A percentile compares a stretch with the other conserved stretches of the same genome.
Conservation (phyloP, 2,329 filamentous ascomycete genomes). For the Cephalotrichum gorgonifer region DNA sequence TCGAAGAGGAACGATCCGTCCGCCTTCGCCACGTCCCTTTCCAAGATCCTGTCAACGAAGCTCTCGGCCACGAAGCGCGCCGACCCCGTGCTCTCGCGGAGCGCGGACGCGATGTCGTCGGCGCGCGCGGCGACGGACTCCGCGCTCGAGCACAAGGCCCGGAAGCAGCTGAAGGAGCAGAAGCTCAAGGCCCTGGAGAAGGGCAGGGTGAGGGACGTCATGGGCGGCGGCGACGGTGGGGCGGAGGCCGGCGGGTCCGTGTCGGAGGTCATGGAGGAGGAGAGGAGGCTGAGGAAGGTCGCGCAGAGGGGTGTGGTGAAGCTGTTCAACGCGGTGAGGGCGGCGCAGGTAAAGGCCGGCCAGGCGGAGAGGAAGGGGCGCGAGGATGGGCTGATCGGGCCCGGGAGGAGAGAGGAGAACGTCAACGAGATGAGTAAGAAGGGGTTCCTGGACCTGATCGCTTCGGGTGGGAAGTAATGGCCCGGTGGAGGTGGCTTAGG, state of each 20-base stretch:
- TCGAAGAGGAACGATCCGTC: constrained; percentile 86
- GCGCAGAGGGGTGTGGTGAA: constrained; percentile 91
- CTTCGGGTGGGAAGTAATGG: constrained; percentile 53
- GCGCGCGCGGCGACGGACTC: constrained; percentile 63
- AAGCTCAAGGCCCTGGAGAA: constrained; percentile 72
- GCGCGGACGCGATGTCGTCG: constrained; percentile 60
- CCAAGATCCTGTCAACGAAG: constrained; percentile 86
- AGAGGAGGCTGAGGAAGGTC: constrained; percentile 74
- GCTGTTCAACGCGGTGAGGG: constrained; percentile 89
- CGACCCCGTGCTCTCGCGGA: constrained; percentile 87
- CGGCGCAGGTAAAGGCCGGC: constrained; percentile 80
- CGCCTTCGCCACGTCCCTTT: constrained; percentile 86
- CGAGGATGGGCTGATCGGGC: constrained; percentile 66
- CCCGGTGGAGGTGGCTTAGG: constrained; percentile 45
- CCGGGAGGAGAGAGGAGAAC: constrained; percentile 72
- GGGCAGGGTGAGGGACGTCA: constrained; percentile 78
- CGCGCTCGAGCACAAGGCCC: constrained; percentile 73
- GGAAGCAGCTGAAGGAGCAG: constrained; percentile 68
- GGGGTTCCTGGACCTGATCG: constrained; percentile 88
- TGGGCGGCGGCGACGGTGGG: constrained; percentile 24
- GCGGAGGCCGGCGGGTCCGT: constrained; percentile 28
- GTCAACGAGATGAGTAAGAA: constrained; percentile 95
- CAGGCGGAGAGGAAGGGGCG: constrained; percentile 62
- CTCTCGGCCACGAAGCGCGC: constrained; percentile 69
- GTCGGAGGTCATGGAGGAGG: constrained; percentile 53